Percentiles rank a stretch among this genome's conserved stretches.
Evolutionary conservation across 2,329 filamentous ascomycete species (phyloP).

Genomic region (Pestalotiopsis sp.): DNA sequence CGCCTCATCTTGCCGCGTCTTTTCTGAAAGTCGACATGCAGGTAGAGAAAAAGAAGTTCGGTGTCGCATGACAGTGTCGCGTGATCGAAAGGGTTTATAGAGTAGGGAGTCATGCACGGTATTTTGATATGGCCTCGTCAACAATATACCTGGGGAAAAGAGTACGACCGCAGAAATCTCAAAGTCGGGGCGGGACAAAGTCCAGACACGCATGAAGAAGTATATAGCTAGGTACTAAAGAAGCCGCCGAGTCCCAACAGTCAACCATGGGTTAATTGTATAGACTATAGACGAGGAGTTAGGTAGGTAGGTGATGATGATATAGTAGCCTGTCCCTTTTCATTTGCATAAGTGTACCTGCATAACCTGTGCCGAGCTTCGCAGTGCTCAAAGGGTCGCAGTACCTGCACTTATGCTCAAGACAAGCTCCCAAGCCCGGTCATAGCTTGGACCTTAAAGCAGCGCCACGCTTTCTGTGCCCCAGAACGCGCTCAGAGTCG

Average conservation of each 20-base stretch:
- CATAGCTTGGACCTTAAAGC: neutral
- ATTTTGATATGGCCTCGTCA: neutral
- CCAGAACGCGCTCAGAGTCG: neutral
- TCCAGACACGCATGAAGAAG: neutral
- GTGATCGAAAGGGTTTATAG: neutral
- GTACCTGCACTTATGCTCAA: neutral
- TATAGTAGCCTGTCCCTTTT: neutral
- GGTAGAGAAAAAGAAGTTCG: neutral
- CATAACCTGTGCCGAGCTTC: too few relatives aligned
- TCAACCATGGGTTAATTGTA: too few relatives aligned
- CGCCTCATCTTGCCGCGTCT: neutral
- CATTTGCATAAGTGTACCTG: too few relatives aligned
- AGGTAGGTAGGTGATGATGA: neutral
- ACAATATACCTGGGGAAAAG: too few relatives aligned
- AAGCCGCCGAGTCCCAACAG: too few relatives aligned
- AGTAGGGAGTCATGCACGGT: neutral
- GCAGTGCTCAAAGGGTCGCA: too few relatives aligned
- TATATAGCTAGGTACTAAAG: too few relatives aligned
- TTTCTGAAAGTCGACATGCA: neutral
- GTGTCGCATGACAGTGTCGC: neutral
- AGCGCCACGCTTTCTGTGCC: neutral
- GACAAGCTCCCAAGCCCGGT: neutral
- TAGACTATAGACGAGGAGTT: too few relatives aligned
- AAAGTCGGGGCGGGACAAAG: neutral
- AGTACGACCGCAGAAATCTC: neutral